These are phyloP conservation scores for Penicillium odoratum DNA, from an alignment of 495 filamentous ascomycete species.

Conservation along the genomic window DNA sequence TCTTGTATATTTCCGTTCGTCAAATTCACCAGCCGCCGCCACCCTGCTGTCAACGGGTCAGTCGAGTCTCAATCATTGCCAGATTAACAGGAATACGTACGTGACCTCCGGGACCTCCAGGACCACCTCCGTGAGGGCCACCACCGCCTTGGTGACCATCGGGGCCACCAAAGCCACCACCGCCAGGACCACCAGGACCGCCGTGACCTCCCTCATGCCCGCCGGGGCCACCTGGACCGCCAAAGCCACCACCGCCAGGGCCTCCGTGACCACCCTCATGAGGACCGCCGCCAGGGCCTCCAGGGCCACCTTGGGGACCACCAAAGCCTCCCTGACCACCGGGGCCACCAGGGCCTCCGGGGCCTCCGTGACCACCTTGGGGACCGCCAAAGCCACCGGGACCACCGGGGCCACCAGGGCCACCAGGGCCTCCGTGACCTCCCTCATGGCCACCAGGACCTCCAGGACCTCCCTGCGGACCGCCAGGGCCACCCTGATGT, in stretches of 20 bases:
- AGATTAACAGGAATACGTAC: not conserved
- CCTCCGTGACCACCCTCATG: conserved; percentile 5
- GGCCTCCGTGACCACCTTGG: conserved; percentile 4
- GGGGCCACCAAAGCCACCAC: no score
- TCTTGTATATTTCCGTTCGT: not conserved
- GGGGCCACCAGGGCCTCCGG: conserved; percentile 5
- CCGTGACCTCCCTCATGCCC: not conserved
- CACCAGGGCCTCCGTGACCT: conserved; percentile 7
- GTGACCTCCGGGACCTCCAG: not conserved
- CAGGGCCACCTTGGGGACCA: conserved; percentile 1
- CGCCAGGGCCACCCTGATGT: conserved; percentile 2
- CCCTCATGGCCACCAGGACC: conserved; percentile 7
- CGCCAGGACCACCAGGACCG: no score
- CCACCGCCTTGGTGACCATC: not conserved
- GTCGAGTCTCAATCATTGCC: not conserved
- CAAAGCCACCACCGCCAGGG: conserved; percentile 6
- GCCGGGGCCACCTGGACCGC: conserved; percentile 8
- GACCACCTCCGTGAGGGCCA: not conserved
- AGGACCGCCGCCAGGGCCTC: no score
- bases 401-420: conserved; percentile 6
- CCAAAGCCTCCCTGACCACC: not conserved
- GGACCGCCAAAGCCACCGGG: conserved; percentile 3
- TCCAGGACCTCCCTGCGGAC: conserved; percentile 2
- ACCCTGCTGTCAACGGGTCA: conserved; percentile 2
- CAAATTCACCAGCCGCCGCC: not conserved